phyloP scores from a whole-genome alignment of 2,329 filamentous ascomycete genomes.

The Leptodontidium sp. region DNA sequence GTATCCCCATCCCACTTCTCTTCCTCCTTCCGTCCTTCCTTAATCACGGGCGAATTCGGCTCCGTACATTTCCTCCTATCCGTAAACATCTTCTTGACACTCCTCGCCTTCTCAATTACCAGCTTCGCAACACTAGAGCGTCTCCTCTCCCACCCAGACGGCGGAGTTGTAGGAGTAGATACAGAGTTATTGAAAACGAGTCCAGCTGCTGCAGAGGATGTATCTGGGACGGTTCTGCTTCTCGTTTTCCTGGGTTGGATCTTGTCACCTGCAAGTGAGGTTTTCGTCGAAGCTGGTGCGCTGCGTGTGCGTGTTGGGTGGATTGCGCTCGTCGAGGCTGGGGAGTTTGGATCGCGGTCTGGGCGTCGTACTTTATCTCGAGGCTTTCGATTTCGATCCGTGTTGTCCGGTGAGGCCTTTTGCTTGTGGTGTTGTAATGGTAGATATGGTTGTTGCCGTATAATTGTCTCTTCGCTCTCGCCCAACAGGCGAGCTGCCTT shows the following conservation, averaged over 20 bases:
- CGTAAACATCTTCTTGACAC: background rate
- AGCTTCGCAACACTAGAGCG: background rate
- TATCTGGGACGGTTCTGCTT: background rate
- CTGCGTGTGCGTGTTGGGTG: background rate
- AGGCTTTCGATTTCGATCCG: background rate
- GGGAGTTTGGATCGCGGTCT: background rate
- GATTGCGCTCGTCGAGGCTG: background rate
- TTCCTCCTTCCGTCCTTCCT: background rate
- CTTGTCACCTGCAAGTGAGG: background rate
- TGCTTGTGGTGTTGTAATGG: background rate
- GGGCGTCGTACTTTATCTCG: background rate
- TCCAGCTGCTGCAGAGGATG: background rate
- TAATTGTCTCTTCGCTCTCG: background rate
- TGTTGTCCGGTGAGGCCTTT: background rate
- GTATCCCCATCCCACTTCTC: background rate
- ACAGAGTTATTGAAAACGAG: background rate
- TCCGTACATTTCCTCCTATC: background rate
- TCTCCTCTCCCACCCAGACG: background rate
- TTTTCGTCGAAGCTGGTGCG: background rate
- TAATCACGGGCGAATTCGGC: background rate
- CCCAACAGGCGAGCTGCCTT: constrained; percentile 1
- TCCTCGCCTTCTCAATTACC: background rate
- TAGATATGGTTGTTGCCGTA: background rate
- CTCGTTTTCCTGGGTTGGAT: background rate
- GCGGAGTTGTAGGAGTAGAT: background rate